These are phyloP conservation scores for Arxiozyma telluris DNA, from an alignment of 1,139 yeast genomes.

Conservation along the genomic window DNA sequence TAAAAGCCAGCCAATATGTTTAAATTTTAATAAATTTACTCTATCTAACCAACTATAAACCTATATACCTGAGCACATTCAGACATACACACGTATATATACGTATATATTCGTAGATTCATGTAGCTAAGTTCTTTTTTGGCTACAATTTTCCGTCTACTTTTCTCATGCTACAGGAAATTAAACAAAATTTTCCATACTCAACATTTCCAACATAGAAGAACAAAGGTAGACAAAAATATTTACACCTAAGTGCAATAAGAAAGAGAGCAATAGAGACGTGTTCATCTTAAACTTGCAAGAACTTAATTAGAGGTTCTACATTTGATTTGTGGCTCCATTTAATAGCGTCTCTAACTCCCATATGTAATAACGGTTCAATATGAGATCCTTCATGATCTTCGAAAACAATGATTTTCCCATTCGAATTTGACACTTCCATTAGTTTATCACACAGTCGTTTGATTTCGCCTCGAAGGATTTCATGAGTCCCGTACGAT, in stretches of 20 bases:
- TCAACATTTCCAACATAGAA: no score
- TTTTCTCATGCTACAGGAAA: no score
- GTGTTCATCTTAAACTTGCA: not conserved
- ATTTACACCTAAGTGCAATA: no score
- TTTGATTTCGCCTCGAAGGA: conserved; percentile 15
- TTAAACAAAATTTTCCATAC: not conserved
- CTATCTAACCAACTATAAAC: not conserved
- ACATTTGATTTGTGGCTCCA: not conserved
- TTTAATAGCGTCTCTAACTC: not conserved
- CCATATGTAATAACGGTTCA: conserved; percentile 10
- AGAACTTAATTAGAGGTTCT: not conserved
- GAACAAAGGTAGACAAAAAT: no score
- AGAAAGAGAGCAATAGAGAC: no score
- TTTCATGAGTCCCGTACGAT: conserved; percentile 20
- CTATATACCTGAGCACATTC: not conserved
- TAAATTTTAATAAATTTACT: not conserved
- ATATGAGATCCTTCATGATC: conserved; percentile 17
- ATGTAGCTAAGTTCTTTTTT: not conserved
- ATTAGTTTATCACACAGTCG: conserved; percentile 12
- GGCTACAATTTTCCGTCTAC: not conserved
- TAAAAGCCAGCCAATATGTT: not conserved
- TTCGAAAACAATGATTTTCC: conserved; percentile 5
- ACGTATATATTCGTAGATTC: no score
- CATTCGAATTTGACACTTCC: not conserved
- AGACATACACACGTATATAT: no score